A percentile compares a stretch with the other conserved stretches of the same genome.
Conservation (phyloP, 2,329 filamentous ascomycete species). For the Periglandula ipomoeae region DNA sequence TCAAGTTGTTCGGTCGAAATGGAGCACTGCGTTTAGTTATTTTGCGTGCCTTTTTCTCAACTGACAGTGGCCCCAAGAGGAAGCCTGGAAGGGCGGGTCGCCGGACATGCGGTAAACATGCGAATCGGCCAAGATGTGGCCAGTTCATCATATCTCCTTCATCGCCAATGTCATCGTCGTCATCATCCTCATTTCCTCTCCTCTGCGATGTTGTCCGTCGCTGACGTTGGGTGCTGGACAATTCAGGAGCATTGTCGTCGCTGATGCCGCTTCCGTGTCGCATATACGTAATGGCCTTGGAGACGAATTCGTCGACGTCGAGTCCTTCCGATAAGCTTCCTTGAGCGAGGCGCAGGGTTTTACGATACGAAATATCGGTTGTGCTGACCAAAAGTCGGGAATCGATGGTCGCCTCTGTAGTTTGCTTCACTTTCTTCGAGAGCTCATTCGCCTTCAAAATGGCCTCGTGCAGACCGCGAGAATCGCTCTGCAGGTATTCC, state of each 20-base stretch:
- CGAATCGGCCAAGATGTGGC: constrained; percentile 70
- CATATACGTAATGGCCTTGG: constrained; percentile 87
- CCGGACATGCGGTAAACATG: constrained; percentile 62
- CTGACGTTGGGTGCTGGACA: constrained; percentile 40
- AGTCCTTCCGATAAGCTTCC: constrained; percentile 67
- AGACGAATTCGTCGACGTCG: constrained; percentile 85
- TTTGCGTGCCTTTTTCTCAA: constrained; percentile 74
- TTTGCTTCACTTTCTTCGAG: constrained; percentile 68
- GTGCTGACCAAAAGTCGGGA: constrained; percentile 75
- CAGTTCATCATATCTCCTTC: constrained; percentile 77
- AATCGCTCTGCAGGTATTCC: constrained; percentile 59
- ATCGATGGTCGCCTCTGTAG: constrained; percentile 82
- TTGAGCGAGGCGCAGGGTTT: constrained; percentile 63
- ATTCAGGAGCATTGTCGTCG: constrained; percentile 40
- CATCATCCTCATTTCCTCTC: constrained; percentile 39
- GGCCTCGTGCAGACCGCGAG: constrained; percentile 54
- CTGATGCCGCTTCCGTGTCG: constrained; percentile 50
- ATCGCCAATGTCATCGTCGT: constrained; percentile 54
- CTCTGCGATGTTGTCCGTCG: constrained; percentile 24
- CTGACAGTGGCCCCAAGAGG: constrained; percentile 77
- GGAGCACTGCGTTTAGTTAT: constrained; percentile 61
- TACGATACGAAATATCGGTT: constrained; percentile 72
- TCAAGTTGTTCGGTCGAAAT: constrained; percentile 58
- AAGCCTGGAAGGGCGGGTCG: constrained; percentile 76
- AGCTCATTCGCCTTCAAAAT: constrained; percentile 57